Percentiles rank a stretch among this genome's conserved stretches.
Conservation (phyloP, 2,329 filamentous ascomycete species). For the Zasmidium citrigriseum region DNA sequence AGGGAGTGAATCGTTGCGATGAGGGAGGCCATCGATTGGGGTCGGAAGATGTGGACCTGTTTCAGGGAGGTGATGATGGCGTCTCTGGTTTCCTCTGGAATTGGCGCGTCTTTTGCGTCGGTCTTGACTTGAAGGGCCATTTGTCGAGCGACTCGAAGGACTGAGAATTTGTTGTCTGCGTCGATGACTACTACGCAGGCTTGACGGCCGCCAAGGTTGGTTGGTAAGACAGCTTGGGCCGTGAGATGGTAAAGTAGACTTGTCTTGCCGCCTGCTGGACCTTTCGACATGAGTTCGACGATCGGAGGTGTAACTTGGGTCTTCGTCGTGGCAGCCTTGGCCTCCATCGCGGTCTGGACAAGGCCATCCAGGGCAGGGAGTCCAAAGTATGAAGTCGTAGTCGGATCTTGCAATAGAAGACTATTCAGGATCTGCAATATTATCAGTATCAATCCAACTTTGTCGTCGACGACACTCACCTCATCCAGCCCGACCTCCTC, state of each 20-base stretch:
- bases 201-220: conserved; percentile 46
- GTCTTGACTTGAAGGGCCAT: conserved; percentile 25
- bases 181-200: conserved; percentile 59
- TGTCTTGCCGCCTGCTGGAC: conserved; percentile 58
- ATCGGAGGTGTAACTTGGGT: conserved; percentile 36
- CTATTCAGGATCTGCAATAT: conserved; percentile 42
- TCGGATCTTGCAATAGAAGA: conserved; percentile 32
- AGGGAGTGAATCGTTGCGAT: conserved; percentile 52
- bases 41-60: conserved; percentile 62
- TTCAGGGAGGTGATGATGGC: conserved; percentile 45
- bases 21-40: conserved; percentile 53
- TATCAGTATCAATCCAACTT: conserved; percentile 10
- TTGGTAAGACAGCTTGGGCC: conserved; percentile 54
- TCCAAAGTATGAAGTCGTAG: conserved; percentile 37
- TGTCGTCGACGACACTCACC: conserved; percentile 39
- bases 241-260: conserved; percentile 60
- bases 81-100: conserved; percentile 1
- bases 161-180: conserved; percentile 56
- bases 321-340: conserved; percentile 12
- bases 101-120: conserved; percentile 6
- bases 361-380: conserved; percentile 50
- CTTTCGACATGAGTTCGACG: conserved; percentile 56
- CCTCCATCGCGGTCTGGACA: conserved; percentile 22
- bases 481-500: conserved; percentile 52
- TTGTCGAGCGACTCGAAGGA: conserved; percentile 47